Percentiles rank a stretch among this genome's conserved stretches.
Conservation (phyloP, 306 rosid species). For the Crotalaria pallida region DNA sequence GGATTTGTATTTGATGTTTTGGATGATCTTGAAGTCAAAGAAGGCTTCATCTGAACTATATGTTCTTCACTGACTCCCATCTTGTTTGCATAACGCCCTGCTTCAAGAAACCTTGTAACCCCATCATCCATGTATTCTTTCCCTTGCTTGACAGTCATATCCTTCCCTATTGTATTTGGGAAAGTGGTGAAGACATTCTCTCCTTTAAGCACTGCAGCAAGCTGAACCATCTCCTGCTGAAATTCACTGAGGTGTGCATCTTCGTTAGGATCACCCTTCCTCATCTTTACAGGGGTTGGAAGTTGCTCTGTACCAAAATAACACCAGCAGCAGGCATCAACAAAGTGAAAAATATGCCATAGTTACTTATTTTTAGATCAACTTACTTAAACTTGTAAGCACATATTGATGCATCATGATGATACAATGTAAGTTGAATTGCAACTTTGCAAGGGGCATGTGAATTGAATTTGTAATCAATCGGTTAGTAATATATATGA, state of each 20-base stretch:
- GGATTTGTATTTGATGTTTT: conserved; percentile 29
- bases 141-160: conserved; percentile 72
- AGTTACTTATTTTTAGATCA: neutral
- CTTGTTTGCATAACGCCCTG: conserved; percentile 57
- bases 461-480: neutral
- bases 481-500: neutral
- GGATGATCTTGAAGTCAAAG: conserved; percentile 64
- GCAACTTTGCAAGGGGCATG: neutral
- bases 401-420: too few relatives aligned
- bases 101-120: conserved; percentile 62
- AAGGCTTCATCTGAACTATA: conserved; percentile 86
- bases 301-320: conserved; percentile 44
- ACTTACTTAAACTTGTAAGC: neutral
- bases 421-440: neutral
- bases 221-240: conserved; percentile 75
- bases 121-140: conserved; percentile 65
- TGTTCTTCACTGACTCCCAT: conserved; percentile 76
- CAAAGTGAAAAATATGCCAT: neutral
- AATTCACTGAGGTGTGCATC: conserved; percentile 56
- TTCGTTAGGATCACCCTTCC: conserved; percentile 53
- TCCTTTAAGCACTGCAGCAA: conserved; percentile 79
- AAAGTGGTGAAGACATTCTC: conserved; percentile 60
- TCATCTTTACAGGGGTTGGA: conserved; percentile 50
- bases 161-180: conserved; percentile 50
- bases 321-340: neutral